These are phyloP conservation scores for Hygrophorus russula DNA, from an alignment of 768 basidiomycete genomes.

Conservation along the genomic window DNA sequence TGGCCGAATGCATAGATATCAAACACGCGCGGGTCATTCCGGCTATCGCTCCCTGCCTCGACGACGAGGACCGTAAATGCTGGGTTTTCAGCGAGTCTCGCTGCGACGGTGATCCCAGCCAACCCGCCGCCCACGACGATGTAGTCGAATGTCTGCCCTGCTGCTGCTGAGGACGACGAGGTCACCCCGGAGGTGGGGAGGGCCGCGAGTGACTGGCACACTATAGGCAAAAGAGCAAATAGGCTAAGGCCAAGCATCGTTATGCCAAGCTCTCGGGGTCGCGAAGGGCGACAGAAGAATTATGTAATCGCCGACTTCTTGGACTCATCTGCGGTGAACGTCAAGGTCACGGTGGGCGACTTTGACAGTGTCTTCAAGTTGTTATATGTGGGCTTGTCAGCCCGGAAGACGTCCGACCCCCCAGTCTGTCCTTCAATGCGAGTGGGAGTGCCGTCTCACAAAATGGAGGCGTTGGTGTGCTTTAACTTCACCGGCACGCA, in stretches of 20 bases:
- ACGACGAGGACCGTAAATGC: constrained; percentile 33
- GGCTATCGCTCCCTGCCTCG: constrained; percentile 40
- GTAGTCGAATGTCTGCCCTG: constrained; percentile 30
- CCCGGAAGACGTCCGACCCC: constrained; percentile 37
- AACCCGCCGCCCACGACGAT: constrained; percentile 36
- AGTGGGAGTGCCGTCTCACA: constrained; percentile 27
- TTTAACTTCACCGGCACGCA: constrained; percentile 35
- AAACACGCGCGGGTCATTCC: constrained; percentile 30
- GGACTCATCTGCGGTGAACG: constrained; percentile 21
- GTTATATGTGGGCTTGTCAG: constrained; percentile 26
- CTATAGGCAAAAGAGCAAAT: too few species aligned
- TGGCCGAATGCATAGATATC: constrained; percentile 33
- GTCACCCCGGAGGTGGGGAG: constrained; percentile 17
- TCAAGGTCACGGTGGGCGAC: constrained; percentile 35
- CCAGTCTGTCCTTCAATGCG: constrained; percentile 21
- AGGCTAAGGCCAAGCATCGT: too few species aligned
- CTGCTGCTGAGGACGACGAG: constrained; percentile 18
- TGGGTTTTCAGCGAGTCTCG: constrained; percentile 33
- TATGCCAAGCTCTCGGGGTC: too few species aligned
- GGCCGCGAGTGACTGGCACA: too few species aligned
- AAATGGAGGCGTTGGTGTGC: constrained; percentile 24
- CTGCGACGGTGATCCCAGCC: constrained; percentile 38
- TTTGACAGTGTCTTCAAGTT: constrained; percentile 35
- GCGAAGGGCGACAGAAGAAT: too few species aligned
- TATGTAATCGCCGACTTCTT: too few species aligned